Conservation (phyloP, 1,139 yeast species). For the Candida buenavistaensis region DNA sequence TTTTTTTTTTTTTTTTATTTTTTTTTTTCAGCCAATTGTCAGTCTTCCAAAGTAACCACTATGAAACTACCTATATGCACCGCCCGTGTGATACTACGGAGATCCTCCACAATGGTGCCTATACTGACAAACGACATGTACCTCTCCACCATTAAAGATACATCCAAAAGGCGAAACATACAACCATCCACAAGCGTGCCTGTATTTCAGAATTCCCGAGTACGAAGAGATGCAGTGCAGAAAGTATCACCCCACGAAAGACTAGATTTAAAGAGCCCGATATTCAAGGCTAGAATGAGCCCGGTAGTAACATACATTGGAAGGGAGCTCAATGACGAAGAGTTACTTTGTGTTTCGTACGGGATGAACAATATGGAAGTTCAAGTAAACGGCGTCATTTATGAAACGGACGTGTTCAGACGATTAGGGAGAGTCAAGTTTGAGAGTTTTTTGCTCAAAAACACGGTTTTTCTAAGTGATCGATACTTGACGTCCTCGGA, state of each 20-base stretch:
- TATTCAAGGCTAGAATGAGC: too few relatives aligned
- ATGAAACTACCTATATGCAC: too few relatives aligned
- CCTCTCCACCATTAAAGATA: neutral
- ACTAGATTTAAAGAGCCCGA: neutral
- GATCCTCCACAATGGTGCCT: neutral
- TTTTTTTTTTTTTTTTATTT: too few relatives aligned
- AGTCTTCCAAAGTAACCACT: too few relatives aligned
- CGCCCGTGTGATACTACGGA: neutral
- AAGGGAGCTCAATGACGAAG: conserved; percentile 3
- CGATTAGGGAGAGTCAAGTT: conserved; percentile 12
- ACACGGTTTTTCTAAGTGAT: conserved; percentile 25
- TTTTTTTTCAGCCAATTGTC: too few relatives aligned
- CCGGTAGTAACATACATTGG: conserved; percentile 1
- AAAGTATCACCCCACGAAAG: neutral
- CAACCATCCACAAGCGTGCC: neutral
- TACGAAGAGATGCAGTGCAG: conserved; percentile 1
- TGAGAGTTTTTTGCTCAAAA: conserved; percentile 11
- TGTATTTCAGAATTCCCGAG: conserved; percentile 1
- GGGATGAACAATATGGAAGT: conserved; percentile 12
- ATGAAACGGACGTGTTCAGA: conserved; percentile 17
- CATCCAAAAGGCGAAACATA: neutral
- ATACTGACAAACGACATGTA: conserved; percentile 5
- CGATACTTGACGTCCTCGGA: conserved; percentile 29
- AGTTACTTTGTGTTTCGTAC: conserved; percentile 9
- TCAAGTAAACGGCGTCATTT: conserved; percentile 1